Conservation (phyloP, 208 protist species). For the Acanthamoeba sp. region DNA sequence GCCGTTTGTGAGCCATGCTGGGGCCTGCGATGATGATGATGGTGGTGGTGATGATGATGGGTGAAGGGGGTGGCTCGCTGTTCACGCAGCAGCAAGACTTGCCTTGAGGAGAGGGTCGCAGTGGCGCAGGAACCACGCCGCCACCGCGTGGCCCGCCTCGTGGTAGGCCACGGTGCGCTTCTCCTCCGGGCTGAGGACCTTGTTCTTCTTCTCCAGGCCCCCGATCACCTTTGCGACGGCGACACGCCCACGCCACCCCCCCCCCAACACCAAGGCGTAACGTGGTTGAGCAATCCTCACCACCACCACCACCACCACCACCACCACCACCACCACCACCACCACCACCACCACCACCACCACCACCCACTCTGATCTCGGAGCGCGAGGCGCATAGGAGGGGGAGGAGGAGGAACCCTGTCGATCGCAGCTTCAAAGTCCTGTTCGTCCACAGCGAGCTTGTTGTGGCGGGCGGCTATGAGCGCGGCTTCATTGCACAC, state of each 20-base stretch:
- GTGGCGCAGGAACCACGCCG: constrained; percentile 97
- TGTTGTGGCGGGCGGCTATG: constrained; percentile 93
- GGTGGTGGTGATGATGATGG: too few relatives aligned
- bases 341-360: too few relatives aligned
- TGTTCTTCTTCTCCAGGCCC: constrained; percentile 96
- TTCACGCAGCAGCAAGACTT: constrained; percentile 41
- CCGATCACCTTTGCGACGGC: constrained; percentile 94
- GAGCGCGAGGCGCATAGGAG: too few relatives aligned
- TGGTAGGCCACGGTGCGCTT: constrained; percentile 96
- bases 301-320: too few relatives aligned
- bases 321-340: too few relatives aligned
- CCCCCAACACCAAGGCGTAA: too few relatives aligned
- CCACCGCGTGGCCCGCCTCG: constrained; percentile 98
- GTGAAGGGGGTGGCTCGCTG: constrained; percentile 89
- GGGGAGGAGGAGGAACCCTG: constrained; percentile 93
- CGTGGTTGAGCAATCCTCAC: too few relatives aligned
- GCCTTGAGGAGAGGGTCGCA: constrained; percentile 93
- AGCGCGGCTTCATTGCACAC: constrained; percentile 98
- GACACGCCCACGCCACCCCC: too few relatives aligned
- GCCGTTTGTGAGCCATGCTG: constrained; percentile 97
- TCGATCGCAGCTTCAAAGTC: constrained; percentile 97
- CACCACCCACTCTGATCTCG: too few relatives aligned
- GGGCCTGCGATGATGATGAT: too few relatives aligned
- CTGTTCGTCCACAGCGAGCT: constrained; percentile 88
- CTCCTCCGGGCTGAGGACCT: constrained; percentile 82